These are phyloP conservation scores for Hortiboletus flavorubellus DNA, from an alignment of 768 basidiomycete genomes.

Conservation along the genomic window DNA sequence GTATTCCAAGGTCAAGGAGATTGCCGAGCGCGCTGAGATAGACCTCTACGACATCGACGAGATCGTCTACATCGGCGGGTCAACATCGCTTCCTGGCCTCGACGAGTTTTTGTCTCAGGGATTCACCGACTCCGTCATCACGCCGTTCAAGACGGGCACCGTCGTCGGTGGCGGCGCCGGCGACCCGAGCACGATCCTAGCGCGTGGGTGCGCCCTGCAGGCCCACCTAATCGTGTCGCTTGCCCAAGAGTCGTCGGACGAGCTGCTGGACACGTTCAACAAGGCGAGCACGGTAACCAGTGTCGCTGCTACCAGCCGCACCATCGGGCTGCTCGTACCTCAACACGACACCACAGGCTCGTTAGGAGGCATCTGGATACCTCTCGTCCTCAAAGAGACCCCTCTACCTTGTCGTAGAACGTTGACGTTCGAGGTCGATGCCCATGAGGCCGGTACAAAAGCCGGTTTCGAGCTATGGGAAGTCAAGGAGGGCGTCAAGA, in stretches of 20 bases:
- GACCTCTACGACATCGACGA: slow-evolving; percentile 73
- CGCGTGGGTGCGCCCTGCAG: slow-evolving; percentile 74
- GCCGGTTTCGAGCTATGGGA: slow-evolving; percentile 79
- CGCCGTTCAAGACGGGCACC: slow-evolving; percentile 63
- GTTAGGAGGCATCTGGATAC: slow-evolving; percentile 63
- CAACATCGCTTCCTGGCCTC: slow-evolving; percentile 69
- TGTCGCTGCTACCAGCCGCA: slow-evolving; percentile 55
- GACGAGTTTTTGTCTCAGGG: slow-evolving; percentile 54
- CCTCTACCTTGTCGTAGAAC: slow-evolving; percentile 64
- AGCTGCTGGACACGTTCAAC: slow-evolving; percentile 50
- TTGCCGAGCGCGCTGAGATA: slow-evolving; percentile 49
- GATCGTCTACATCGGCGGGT: slow-evolving; percentile 77
- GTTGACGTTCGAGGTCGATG: slow-evolving; percentile 54
- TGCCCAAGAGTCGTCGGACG: slow-evolving; percentile 45
- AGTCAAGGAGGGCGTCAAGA: slow-evolving; percentile 60
- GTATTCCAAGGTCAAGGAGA: slow-evolving; percentile 44
- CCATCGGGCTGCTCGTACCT: slow-evolving; percentile 67
- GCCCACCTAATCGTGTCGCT: slow-evolving; percentile 58
- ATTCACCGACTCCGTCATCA: slow-evolving; percentile 59
- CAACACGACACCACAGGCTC: slow-evolving; percentile 34
- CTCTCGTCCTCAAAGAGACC: slow-evolving; percentile 67
- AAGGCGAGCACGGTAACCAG: slow-evolving; percentile 39
- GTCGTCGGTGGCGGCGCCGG: slow-evolving; percentile 70
- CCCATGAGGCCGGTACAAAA: slow-evolving; percentile 34
- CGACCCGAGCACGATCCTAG: slow-evolving; percentile 75